These are phyloP conservation scores for Cryptosporidium baileyi DNA, from an alignment of 169 alveolate genomes.

Conservation along the genomic window DNA sequence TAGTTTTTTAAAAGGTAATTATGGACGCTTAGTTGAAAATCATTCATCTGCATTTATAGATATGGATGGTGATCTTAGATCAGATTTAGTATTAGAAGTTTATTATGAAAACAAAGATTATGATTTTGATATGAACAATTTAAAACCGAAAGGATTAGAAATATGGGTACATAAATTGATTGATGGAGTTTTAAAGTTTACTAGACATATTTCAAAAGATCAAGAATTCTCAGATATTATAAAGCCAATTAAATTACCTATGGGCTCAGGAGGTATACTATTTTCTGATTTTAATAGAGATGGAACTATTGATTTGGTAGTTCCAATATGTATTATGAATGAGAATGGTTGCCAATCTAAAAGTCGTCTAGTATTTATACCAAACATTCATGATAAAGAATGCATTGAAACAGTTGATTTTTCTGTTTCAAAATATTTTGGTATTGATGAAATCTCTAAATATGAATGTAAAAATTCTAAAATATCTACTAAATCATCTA, in stretches of 20 bases:
- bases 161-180: constrained; percentile 39
- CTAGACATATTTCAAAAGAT: not conserved
- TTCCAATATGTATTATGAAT: constrained; percentile 76
- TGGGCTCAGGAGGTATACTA: constrained; percentile 73
- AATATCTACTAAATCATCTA: constrained; percentile 77
- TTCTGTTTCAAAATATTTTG: not conserved
- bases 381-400: constrained; percentile 31
- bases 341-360: constrained; percentile 33
- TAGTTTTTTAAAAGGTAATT: constrained; percentile 59
- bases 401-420: constrained; percentile 5
- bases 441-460: not conserved
- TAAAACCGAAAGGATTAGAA: constrained; percentile 41
- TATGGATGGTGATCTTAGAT: constrained; percentile 85
- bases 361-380: constrained; percentile 64
- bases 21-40: constrained; percentile 73
- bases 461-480: constrained; percentile 79
- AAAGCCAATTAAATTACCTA: not conserved
- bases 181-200: not conserved
- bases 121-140: not conserved
- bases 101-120: constrained; percentile 49
- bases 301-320: constrained; percentile 81
- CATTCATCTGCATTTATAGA: constrained; percentile 85
- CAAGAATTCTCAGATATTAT: not conserved
- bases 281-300: constrained; percentile 83
- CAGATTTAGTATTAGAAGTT: constrained; percentile 82